Base-by-base conservation (phyloP, 345 rosid species). In the Kernera saxatilis region DNA sequence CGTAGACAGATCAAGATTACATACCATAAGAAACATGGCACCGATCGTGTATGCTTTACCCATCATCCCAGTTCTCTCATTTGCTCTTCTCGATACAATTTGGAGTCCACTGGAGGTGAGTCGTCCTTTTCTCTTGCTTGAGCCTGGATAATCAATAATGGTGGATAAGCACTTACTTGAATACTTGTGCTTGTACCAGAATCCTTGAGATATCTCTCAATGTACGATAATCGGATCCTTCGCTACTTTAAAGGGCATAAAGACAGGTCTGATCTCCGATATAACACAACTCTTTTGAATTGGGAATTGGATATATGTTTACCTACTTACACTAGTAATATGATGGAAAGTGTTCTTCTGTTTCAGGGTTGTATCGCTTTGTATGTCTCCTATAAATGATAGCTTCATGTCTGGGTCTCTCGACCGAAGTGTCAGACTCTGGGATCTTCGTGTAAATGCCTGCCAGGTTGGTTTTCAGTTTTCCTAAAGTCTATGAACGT, bases 381-480 rank as follows among this genome's bases (percentile, higher is more conserved):
- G 92, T 82, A 89, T 94, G 98, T 91, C 98, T 27, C 99, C 98
- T 3, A 79, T 89, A 23, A 94, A 94, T 65, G 99, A 94, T 66
- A 91, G 98, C 84, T 94, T 94, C 88, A 94, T 94, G 97, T 94
- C 99, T 70, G 97, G 93, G 73, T 91, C 99, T 49, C 89, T 94
- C 18, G 99, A 94, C 76, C 89, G 88, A 56, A 89, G 82, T 50
- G 93, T 89, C 63, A 85, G 99, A 78, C 88, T 94, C 33, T 94
- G 99, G 99, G 99, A 94, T 84, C 99, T 94, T 82, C 98, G 98
- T 26, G 99, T 94, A 32, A 94, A 91, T 79, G 92, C 92, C n/a
- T 91, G 99, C 79, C 99, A 94, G 99, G 98, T 94, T 76, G 14
- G 87, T 77, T 77, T 74, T 73, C 39, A 35, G 30, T 43, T 54